Percentiles rank a stretch among this genome's conserved stretches.
Conservation (phyloP, 495 filamentous ascomycete genomes). For the Lophiotrema nucula region DNA sequence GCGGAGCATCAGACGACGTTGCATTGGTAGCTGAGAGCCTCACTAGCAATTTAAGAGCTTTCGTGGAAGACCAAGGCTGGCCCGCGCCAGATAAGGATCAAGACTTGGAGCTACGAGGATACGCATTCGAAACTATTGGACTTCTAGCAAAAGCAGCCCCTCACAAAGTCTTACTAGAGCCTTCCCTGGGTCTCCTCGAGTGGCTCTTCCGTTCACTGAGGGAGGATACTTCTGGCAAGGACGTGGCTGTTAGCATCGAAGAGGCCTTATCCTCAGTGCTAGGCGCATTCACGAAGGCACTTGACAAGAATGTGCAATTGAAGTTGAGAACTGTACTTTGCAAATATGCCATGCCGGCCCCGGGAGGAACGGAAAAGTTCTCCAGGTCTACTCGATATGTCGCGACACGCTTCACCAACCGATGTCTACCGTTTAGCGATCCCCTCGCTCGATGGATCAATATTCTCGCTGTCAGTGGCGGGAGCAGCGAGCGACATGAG, state of each 20-base stretch:
- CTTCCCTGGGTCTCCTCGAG: conserved; percentile 60
- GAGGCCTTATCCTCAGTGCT: conserved; percentile 79
- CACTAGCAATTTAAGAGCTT: conserved; percentile 69
- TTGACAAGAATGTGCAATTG: conserved; percentile 46
- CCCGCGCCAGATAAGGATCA: conserved; percentile 53
- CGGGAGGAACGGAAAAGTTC: conserved; percentile 36
- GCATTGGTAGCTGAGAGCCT: conserved; percentile 65
- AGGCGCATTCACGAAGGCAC: conserved; percentile 52
- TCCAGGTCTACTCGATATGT: conserved; percentile 70
- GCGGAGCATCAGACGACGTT: conserved; percentile 60
- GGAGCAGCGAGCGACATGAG: conserved; percentile 67
- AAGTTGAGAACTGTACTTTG: conserved; percentile 50
- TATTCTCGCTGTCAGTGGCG: conserved; percentile 70
- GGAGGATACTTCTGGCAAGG: conserved; percentile 70
- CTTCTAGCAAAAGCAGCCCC: conserved; percentile 60
- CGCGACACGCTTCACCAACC: conserved; percentile 84
- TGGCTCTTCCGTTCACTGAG: conserved; percentile 83
- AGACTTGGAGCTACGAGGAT: conserved; percentile 43
- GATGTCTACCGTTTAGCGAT: conserved; percentile 78
- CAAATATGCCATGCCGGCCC: conserved; percentile 33
- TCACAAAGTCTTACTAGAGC: conserved; percentile 53
- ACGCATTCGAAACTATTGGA: conserved; percentile 72
- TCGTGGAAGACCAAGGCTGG: conserved; percentile 81
- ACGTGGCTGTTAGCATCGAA: conserved; percentile 82
- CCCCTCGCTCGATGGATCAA: conserved; percentile 83